These are phyloP conservation scores for Byssochlamys sp. DNA, from an alignment of 2,329 filamentous ascomycete genomes.

Conservation along the genomic window DNA sequence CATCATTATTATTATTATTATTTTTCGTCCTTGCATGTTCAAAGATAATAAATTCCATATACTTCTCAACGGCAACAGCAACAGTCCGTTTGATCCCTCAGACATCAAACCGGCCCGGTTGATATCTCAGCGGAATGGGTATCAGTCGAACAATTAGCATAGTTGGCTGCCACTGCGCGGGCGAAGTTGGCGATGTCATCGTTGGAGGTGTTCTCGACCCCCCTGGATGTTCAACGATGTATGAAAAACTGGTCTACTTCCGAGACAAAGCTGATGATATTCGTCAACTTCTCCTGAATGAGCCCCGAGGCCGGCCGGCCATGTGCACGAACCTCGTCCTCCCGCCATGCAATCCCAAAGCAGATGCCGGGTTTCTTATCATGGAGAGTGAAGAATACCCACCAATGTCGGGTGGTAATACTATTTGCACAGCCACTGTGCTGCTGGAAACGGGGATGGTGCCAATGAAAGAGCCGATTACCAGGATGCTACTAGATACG, in stretches of 20 bases:
- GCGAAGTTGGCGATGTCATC: slow-evolving; percentile 42
- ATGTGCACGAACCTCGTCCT: slow-evolving; percentile 36
- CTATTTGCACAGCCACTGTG: slow-evolving; percentile 37
- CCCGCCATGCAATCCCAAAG: slow-evolving; percentile 35
- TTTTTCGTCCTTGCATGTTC: too few species aligned
- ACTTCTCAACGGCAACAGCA: too few species aligned
- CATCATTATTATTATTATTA: too few species aligned
- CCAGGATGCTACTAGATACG: slow-evolving; percentile 34
- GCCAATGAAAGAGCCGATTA: slow-evolving; percentile 37
- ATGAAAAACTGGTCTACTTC: slow-evolving; percentile 40
- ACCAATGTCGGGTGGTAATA: slow-evolving; percentile 39
- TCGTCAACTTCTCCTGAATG: slow-evolving; percentile 37
- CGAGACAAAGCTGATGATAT: slow-evolving; percentile 31
- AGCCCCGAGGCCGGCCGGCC: slow-evolving; percentile 37
- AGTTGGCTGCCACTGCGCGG: slow-evolving; percentile 18
- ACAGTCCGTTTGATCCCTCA: too few species aligned
- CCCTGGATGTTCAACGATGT: slow-evolving; percentile 35
- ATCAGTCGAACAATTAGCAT: slow-evolving; percentile 11
- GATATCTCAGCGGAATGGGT: too few species aligned
- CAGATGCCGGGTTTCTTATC: slow-evolving; percentile 38
- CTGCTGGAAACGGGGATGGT: slow-evolving; percentile 42
- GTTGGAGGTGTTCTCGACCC: slow-evolving; percentile 40
- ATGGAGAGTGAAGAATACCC: slow-evolving; percentile 41
- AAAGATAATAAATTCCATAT: too few species aligned
- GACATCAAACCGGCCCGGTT: too few species aligned